These are phyloP conservation scores for Lodderomyces orthopsilosis DNA, from an alignment of 1,139 yeast genomes.

Conservation along the genomic window DNA sequence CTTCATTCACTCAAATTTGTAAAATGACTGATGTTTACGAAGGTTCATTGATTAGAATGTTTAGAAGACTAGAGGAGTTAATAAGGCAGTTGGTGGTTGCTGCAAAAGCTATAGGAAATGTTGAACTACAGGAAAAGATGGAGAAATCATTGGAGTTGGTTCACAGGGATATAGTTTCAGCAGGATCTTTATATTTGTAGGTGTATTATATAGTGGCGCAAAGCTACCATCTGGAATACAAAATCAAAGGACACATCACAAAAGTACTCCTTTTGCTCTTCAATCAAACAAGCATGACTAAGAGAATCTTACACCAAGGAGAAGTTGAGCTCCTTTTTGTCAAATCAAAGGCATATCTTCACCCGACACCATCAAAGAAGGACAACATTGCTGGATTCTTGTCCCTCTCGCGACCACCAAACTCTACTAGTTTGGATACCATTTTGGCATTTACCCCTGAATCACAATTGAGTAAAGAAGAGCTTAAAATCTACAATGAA, in stretches of 20 bases:
- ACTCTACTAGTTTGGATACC: constrained; percentile 54
- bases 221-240: not conserved
- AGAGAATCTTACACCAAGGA: constrained; percentile 13
- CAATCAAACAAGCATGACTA: constrained; percentile 3
- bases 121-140: constrained; percentile 84
- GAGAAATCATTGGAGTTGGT: constrained; percentile 78
- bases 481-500: constrained; percentile 45
- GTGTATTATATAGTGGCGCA: not conserved
- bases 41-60: constrained; percentile 92
- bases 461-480: constrained; percentile 45
- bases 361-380: constrained; percentile 67
- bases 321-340: constrained; percentile 48
- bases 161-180: constrained; percentile 95
- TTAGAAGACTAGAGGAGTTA: constrained; percentile 90
- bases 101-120: constrained; percentile 89
- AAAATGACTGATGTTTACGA: constrained; percentile 98
- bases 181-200: constrained; percentile 82
- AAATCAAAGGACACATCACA: not conserved
- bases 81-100: constrained; percentile 86
- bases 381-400: constrained; percentile 82
- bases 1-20: constrained; percentile 92
- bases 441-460: constrained; percentile 80
- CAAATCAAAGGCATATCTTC: constrained; percentile 75
- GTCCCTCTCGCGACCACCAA: constrained; percentile 57
- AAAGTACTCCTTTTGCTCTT: not conserved